phyloP scores from a whole-genome alignment of 192 early-diverging fungal species.

The Coemansia interrupta region DNA sequence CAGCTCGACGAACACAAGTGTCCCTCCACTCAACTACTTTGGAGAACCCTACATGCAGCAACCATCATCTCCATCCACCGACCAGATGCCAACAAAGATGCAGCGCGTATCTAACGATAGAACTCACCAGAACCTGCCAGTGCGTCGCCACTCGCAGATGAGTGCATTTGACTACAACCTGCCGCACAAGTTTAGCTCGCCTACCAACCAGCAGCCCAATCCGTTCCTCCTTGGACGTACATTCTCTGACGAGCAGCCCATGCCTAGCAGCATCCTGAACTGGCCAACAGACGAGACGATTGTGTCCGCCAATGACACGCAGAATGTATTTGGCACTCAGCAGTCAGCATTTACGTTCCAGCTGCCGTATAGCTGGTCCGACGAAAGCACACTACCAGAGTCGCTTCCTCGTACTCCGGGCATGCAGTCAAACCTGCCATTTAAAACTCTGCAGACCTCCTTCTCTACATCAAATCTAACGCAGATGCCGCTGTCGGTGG shows the following conservation, averaged over 20 bases:
- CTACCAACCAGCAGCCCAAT: not conserved
- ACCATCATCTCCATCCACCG: not conserved
- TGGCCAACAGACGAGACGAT: not conserved
- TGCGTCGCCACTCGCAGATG: constrained; percentile 3
- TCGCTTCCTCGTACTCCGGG: not conserved
- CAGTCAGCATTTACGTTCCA: constrained; percentile 7
- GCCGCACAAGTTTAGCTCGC: not conserved
- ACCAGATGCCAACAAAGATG: constrained; percentile 4
- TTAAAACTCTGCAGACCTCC: not conserved
- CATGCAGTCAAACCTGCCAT: not conserved
- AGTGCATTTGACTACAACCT: not conserved
- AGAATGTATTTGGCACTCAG: not conserved
- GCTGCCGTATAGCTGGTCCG: constrained; percentile 8
- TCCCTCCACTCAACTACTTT: not conserved
- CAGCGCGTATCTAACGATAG: not conserved
- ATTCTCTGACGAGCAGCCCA: not conserved
- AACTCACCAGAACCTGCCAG: not conserved
- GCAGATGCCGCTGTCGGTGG: not conserved
- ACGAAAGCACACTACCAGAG: not conserved
- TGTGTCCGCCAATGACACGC: not conserved
- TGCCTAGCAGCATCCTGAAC: not conserved
- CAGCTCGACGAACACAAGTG: constrained; percentile 3
- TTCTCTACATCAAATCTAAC: not conserved
- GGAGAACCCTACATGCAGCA: not conserved
- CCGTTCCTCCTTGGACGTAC: not conserved